These are phyloP conservation scores for Fusarium nisikadoi DNA, from an alignment of 2,329 filamentous ascomycete genomes.

Conservation along the genomic window DNA sequence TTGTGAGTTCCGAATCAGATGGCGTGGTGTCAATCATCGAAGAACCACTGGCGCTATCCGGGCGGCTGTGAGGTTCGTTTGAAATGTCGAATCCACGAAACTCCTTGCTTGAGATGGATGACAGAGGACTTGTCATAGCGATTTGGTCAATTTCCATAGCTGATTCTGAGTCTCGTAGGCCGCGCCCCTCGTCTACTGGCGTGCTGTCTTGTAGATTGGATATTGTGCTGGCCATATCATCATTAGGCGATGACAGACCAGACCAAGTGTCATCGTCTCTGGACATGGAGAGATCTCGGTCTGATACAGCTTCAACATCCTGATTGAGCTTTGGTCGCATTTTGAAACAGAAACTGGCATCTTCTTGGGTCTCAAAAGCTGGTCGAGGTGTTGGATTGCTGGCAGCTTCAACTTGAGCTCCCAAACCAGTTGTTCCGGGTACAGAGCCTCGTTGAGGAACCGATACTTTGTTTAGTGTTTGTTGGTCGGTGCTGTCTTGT, in stretches of 20 bases:
- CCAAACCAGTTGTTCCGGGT: neutral
- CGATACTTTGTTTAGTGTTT: conserved; percentile 12
- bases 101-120: conserved; percentile 29
- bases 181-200: neutral
- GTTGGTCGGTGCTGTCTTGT: conserved; percentile 6
- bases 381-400: neutral
- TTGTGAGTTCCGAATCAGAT: conserved; percentile 3
- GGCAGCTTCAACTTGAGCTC: neutral
- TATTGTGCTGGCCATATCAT: conserved; percentile 1
- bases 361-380: conserved; percentile 46
- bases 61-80: neutral
- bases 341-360: conserved; percentile 50
- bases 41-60: neutral
- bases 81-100: conserved; percentile 11
- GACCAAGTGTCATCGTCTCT: conserved; percentile 31
- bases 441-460: neutral
- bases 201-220: neutral
- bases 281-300: neutral
- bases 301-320: neutral
- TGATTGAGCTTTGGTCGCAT: conserved; percentile 24
- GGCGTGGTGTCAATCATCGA: neutral
- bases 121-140: conserved; percentile 24
- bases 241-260: conserved; percentile 23
- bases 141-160: neutral
- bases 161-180: neutral